Evolutionary conservation across 2,329 filamentous ascomycete species (phyloP).

Genomic region (Xylaria sp.): DNA sequence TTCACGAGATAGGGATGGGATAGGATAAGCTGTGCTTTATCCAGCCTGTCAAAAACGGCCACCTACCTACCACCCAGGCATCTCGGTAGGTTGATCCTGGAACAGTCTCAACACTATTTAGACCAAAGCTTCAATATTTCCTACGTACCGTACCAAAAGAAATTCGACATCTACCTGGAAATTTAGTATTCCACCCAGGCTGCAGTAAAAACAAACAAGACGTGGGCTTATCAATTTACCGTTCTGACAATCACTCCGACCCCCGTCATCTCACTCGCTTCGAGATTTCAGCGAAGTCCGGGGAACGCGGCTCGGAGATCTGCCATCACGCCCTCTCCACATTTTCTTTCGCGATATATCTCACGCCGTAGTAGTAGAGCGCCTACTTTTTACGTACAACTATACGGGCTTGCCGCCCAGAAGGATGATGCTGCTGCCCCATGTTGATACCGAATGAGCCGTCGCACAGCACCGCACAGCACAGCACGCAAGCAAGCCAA

Average conservation of each 20-base stretch:
- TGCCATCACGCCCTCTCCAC: not conserved
- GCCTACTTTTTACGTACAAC: too few species aligned
- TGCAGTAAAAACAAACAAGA: not conserved
- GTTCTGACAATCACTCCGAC: not conserved
- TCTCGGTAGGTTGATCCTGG: too few species aligned
- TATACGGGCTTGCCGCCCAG: conserved; percentile 1
- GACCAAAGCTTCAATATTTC: too few species aligned
- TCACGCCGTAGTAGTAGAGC: conserved; percentile 4
- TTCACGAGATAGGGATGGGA: not conserved
- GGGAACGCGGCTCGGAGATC: not conserved
- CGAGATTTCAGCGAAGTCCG: not conserved
- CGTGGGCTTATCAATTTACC: not conserved
- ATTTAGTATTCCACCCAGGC: too few species aligned
- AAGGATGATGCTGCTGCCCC: too few species aligned
- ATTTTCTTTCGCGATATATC: not conserved
- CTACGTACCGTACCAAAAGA: too few species aligned
- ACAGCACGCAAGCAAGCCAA: not conserved
- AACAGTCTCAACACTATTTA: too few species aligned
- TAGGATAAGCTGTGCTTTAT: too few species aligned
- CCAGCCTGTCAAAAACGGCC: too few species aligned
- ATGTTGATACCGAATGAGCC: conserved; percentile 6
- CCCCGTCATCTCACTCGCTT: not conserved
- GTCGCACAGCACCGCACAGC: too few species aligned
- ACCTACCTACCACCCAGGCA: too few species aligned
- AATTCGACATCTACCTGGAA: too few species aligned